Base-by-base conservation (phyloP, 1,139 yeast species). In the Taphrina confusa region DNA sequence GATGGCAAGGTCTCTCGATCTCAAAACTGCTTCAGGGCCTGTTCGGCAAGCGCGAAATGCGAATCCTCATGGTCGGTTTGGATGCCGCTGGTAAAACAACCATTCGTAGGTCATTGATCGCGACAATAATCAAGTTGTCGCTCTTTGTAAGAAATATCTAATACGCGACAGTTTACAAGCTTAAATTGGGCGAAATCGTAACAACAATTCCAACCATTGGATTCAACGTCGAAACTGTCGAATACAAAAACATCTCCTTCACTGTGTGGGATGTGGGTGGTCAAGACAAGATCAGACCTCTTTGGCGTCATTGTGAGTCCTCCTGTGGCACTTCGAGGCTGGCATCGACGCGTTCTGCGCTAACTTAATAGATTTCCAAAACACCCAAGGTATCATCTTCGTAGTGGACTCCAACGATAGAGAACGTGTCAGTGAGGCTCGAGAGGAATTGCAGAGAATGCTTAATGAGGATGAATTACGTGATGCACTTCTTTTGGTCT, bases 191-290 rank as follows among this genome's bases (percentile, higher is more conserved):
- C 73, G 95, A 87, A 78, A 87, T 88, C 70, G 95, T 88, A 73
- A 87, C 95, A 71, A 88, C 96, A 63, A 87, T 88, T 72, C 95
- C 96, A 74, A 88, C 95, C 68, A 87, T 88, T 74, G 96, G 65
- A 18, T 88, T 88, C 84, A 88, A 88, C 75, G 96, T 88, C 68
- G 96, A 88, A 77, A 88, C 95, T 66, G 64, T 88, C 70, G 95
- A 88, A 78, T 88, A 88, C 81, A 87, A 87, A 81, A 88, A 88
- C 84, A 87, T 88, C 74, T 85, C 94, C 51, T 88, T 88, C 80
- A 88, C 95, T 66, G 95, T 88, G 68, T 88, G 96, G 96, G 95
- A 88, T 82, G 95, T 88, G 72, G 95, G 95, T 85, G 95, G 95
- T 83, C 95, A 88, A 80, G 95, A 87, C 77, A 88, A 88, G 80